phyloP scores from a whole-genome alignment of 2,329 filamentous ascomycete species.

The Rhinocladiella mackenziei region DNA sequence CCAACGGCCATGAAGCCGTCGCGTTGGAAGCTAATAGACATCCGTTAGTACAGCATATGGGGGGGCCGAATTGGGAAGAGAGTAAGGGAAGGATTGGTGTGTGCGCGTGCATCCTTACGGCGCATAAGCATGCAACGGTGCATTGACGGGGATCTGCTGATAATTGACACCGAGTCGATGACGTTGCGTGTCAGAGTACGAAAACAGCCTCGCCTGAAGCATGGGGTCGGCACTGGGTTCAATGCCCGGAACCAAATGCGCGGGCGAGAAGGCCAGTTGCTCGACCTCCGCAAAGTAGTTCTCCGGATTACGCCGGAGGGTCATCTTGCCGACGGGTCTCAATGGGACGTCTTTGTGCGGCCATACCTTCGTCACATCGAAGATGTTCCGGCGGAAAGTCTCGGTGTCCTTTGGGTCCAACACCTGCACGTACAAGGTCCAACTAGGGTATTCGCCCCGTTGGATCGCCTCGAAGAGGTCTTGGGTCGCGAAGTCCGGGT shows the following conservation, averaged over 20 bases:
- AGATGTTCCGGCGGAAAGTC: slow-evolving; percentile 59
- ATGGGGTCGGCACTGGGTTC: slow-evolving; percentile 61
- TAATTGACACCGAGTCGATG: slow-evolving; percentile 43
- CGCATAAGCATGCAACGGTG: slow-evolving; percentile 38
- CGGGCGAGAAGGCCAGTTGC: slow-evolving; percentile 63
- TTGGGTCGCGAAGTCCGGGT: slow-evolving; percentile 33
- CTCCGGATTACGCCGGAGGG: slow-evolving; percentile 49
- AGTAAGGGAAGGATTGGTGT: too few relatives aligned
- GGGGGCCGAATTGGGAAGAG: too few relatives aligned
- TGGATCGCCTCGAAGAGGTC: slow-evolving; percentile 63
- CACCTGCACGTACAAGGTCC: slow-evolving; percentile 62
- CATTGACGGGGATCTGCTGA: slow-evolving; percentile 39
- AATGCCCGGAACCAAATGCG: slow-evolving; percentile 61
- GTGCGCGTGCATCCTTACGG: too few relatives aligned
- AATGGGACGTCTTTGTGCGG: slow-evolving; percentile 61
- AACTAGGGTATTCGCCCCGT: slow-evolving; percentile 58
- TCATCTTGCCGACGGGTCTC: slow-evolving; percentile 50
- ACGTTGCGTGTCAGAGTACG: slow-evolving; percentile 53
- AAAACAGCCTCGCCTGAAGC: slow-evolving; percentile 58
- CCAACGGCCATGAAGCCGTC: slow-evolving; percentile 35
- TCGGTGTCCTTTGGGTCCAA: slow-evolving; percentile 60
- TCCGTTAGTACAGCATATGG: too few relatives aligned
- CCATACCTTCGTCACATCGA: slow-evolving; percentile 69
- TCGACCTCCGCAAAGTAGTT: slow-evolving; percentile 67
- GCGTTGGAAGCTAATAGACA: too few relatives aligned